Conservation (phyloP, 2,329 filamentous ascomycete species). For the Parastagonospora avenae region DNA sequence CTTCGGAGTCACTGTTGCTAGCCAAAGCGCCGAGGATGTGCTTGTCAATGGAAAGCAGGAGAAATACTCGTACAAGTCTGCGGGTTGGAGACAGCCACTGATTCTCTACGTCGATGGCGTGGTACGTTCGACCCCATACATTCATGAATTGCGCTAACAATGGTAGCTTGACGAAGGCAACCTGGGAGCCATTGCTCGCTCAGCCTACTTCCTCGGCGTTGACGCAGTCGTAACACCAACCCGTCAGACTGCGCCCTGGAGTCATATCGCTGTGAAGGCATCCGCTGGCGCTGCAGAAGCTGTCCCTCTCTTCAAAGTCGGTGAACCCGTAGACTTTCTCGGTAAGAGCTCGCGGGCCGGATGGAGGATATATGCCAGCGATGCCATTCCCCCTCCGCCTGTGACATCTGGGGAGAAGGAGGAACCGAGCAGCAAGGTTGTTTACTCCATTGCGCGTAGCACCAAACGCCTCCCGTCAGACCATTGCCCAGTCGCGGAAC, state of each 20-base stretch:
- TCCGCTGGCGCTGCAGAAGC: conserved; percentile 87
- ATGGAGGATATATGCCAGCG: conserved; percentile 85
- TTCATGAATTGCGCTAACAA: conserved; percentile 28
- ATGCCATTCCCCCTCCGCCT: conserved; percentile 24
- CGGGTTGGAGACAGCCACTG: conserved; percentile 65
- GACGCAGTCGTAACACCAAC: conserved; percentile 80
- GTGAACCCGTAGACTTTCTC: conserved; percentile 72
- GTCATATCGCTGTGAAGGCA: conserved; percentile 80
- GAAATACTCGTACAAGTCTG: conserved; percentile 54
- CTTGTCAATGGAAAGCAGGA: conserved; percentile 70
- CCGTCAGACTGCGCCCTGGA: conserved; percentile 72
- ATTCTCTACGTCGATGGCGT: conserved; percentile 77
- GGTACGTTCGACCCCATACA: conserved; percentile 23
- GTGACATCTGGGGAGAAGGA: conserved; percentile 5
- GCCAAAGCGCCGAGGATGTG: conserved; percentile 76
- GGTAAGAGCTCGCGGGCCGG: conserved; percentile 69
- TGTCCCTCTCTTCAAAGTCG: conserved; percentile 73
- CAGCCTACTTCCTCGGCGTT: conserved; percentile 87
- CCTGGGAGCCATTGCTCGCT: conserved; percentile 84
- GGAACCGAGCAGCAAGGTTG: conserved; percentile 30
- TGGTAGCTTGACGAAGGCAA: conserved; percentile 79
- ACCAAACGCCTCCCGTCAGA: conserved; percentile 20
- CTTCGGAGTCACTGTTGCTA: conserved; percentile 53
- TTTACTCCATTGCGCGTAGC: conserved; percentile 32
- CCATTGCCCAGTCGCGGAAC: conserved; percentile 35